Percentiles rank a stretch among this genome's conserved stretches.
Conservation (phyloP, 805 yeast genomes). For the Zygotorulaspora florentina region DNA sequence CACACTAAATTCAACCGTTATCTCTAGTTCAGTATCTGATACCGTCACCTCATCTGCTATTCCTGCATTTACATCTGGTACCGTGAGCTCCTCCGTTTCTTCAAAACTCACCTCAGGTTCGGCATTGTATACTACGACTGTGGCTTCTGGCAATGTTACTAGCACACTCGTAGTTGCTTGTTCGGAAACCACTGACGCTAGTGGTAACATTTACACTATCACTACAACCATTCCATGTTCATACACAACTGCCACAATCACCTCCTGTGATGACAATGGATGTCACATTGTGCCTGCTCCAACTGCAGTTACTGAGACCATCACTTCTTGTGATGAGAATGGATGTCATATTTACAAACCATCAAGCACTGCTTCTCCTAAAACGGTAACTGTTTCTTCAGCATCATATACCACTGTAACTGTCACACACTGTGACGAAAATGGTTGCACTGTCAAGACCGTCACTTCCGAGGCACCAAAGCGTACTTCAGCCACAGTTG, state of each 20-base stretch:
- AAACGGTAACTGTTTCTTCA: neutral
- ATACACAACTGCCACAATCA: conserved; percentile 1
- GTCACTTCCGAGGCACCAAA: neutral
- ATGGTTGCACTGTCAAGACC: neutral
- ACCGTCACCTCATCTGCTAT: too few species aligned
- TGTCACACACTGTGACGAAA: conserved; percentile 1
- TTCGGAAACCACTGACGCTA: neutral
- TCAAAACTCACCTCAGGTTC: neutral
- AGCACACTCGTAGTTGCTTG: neutral
- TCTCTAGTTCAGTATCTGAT: too few species aligned
- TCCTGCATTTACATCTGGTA: too few species aligned
- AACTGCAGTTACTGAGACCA: too few species aligned
- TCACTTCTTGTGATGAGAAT: too few species aligned
- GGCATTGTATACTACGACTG: neutral
- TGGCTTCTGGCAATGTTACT: neutral
- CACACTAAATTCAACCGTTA: too few species aligned
- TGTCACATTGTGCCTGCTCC: too few species aligned
- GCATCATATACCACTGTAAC: neutral
- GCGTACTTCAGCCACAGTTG: too few species aligned
- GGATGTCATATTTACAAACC: too few species aligned
- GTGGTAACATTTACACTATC: neutral
- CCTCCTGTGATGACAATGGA: too few species aligned
- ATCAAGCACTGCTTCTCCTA: neutral
- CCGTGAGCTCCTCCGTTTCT: too few species aligned
- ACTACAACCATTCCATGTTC: conserved; percentile 1